Evolutionary conservation across 2,329 filamentous ascomycete genomes (phyloP), one percentile per base, ranked within the genome.

Genomic region (Lachnellula occidentalis): DNA sequence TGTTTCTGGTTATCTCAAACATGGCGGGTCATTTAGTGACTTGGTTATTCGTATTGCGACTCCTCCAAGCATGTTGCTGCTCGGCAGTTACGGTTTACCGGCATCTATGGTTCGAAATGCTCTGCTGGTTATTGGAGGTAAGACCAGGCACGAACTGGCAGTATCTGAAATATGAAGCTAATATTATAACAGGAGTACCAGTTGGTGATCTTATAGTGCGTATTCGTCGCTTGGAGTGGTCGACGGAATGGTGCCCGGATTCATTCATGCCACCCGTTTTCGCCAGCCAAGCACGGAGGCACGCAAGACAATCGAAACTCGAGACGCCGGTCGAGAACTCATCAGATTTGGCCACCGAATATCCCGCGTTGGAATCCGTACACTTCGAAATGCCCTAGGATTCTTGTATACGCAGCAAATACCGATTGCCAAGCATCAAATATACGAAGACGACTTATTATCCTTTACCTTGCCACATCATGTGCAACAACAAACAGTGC

Each of bases 81-180:
- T 63, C 27, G 65, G 65, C 3, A 64, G 59, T 31, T 63, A 63
- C 50, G 63, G 63, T 3, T 51, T 65, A 17, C 51, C 59, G 15
- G 56, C 64, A 45, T 64, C 61, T 21, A 22, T 66, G 7, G 19
- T 47, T 19, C 58, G 59, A 8, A 67, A 67, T 45, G 39, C 47
- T 45, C 51, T 37, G 8, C 54, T 65, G 6, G 34, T 59, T n/a
- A 42, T 63, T 22, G 51, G 48, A 42, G 63, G 63, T 64, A 50
- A 46, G 57, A 52, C 3, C 42, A 45, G 41, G 8, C 43, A 15
- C 22, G 24, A 15, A 24, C 14, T 12, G 12, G 5, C 1, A 27
- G 5, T 15, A 19, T 17, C 7, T 19, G 5, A 14, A 34, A n/a
- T 27, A 11, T 39, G n/a, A 19, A 31, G 22, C 48, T 57, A 37